Percentiles rank a stretch among this genome's conserved stretches.
Evolutionary conservation across 148 eudicot genomes (phyloP).

Genomic region (Persicaria maculosa): DNA sequence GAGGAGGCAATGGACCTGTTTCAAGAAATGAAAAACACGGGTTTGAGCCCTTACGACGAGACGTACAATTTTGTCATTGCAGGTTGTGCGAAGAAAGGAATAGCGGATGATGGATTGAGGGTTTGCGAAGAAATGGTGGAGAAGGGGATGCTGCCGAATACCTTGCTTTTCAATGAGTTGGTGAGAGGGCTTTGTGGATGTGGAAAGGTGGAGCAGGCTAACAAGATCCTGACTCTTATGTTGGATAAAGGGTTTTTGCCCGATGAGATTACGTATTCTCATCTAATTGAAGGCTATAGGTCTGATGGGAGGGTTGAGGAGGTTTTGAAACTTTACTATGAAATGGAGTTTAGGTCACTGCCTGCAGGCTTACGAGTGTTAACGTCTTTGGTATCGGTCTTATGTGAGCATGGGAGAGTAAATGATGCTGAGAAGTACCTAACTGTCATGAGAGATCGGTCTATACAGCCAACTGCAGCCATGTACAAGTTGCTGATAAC

Average conservation of each 20-base stretch:
- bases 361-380: slow-evolving; percentile 39
- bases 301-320: slow-evolving; percentile 45
- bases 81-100: slow-evolving; percentile 42
- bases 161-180: slow-evolving; percentile 50
- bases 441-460: slow-evolving; percentile 42
- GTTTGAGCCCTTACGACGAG: slow-evolving; percentile 52
- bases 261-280: slow-evolving; percentile 39
- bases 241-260: slow-evolving; percentile 68
- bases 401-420: slow-evolving; percentile 36
- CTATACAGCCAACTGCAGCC: slow-evolving; percentile 23
- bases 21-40: slow-evolving; percentile 45
- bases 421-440: slow-evolving; percentile 62
- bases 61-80: slow-evolving; percentile 54
- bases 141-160: slow-evolving; percentile 50
- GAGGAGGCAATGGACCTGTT: slow-evolving; percentile 45
- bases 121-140: slow-evolving; percentile 51
- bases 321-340: slow-evolving; percentile 57
- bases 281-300: slow-evolving; percentile 57
- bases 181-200: slow-evolving; percentile 41
- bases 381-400: slow-evolving; percentile 30
- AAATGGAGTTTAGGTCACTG: slow-evolving; percentile 58
- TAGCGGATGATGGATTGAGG: slow-evolving; percentile 32
- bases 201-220: slow-evolving; percentile 37
- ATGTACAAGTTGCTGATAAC: slow-evolving; percentile 37
- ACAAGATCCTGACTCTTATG: slow-evolving; percentile 56